phyloP scores from a whole-genome alignment of 1,139 yeast species.

The Arxiozyma bovina region DNA sequence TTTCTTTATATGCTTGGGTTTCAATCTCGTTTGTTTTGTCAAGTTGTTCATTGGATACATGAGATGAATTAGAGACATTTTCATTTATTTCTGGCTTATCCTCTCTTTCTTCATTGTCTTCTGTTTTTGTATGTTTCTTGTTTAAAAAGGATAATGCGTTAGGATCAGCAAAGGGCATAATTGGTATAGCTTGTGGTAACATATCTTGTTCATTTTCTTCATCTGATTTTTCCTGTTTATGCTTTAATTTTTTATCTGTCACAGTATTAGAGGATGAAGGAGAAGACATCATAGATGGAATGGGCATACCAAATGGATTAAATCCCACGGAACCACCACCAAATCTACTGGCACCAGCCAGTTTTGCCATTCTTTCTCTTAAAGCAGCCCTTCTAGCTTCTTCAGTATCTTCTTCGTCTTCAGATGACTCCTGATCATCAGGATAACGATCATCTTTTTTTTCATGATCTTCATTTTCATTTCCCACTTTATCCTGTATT shows the following conservation, averaged over 20 bases:
- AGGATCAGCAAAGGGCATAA: slow-evolving; percentile 42
- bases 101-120: neutral
- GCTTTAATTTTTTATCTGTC: slow-evolving; percentile 12
- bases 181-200: slow-evolving; percentile 39
- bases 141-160: slow-evolving; percentile 20
- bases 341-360: slow-evolving; percentile 86
- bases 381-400: slow-evolving; percentile 70
- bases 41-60: slow-evolving; percentile 3
- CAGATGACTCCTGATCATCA: neutral
- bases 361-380: slow-evolving; percentile 91
- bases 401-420: slow-evolving; percentile 43
- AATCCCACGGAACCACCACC: slow-evolving; percentile 65
- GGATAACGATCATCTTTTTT: too few relatives aligned
- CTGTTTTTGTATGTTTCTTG: slow-evolving; percentile 11
- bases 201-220: slow-evolving; percentile 15
- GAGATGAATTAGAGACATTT: neutral
- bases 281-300: slow-evolving; percentile 14
- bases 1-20: slow-evolving; percentile 4
- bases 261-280: slow-evolving; percentile 24
- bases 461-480: slow-evolving; percentile 15
- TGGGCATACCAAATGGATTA: slow-evolving; percentile 44
- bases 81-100: neutral
- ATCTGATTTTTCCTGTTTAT: neutral
- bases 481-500: slow-evolving; percentile 1
- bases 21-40: neutral